Conservation (phyloP, 2,329 filamentous ascomycete species). For the Diaporthe destruens region DNA sequence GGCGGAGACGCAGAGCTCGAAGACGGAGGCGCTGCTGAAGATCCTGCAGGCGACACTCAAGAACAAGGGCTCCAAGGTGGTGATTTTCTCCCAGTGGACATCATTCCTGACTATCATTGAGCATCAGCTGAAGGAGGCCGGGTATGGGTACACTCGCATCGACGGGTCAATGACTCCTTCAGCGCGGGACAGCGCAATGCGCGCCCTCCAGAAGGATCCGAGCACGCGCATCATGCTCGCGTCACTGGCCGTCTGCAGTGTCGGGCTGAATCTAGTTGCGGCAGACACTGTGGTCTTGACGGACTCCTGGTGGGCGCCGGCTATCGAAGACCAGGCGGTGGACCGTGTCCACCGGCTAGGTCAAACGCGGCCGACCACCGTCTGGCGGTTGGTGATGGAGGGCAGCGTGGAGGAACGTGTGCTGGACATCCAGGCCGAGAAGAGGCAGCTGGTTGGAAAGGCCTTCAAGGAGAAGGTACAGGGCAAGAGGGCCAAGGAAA, state of each 20-base stretch:
- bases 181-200: constrained; percentile 79
- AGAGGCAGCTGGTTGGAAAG: constrained; percentile 80
- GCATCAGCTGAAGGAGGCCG: constrained; percentile 70
- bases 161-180: constrained; percentile 83
- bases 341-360: constrained; percentile 90
- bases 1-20: constrained; percentile 78
- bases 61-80: constrained; percentile 74
- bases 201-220: constrained; percentile 74
- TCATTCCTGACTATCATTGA: constrained; percentile 80
- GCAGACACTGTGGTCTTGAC: constrained; percentile 87
- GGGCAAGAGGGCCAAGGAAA: constrained; percentile 67
- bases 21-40: constrained; percentile 82
- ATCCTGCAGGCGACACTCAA: constrained; percentile 78
- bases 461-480: constrained; percentile 82
- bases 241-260: constrained; percentile 83
- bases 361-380: constrained; percentile 81
- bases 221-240: constrained; percentile 83
- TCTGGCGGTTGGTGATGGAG: constrained; percentile 87
- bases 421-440: constrained; percentile 81
- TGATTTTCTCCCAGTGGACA: constrained; percentile 84
- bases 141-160: constrained; percentile 76
- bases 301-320: constrained; percentile 92
- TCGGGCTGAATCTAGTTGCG: constrained; percentile 87
- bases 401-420: constrained; percentile 85
- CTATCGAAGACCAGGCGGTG: constrained; percentile 91